Percentiles rank a stretch among this genome's conserved stretches.
phyloP scores from a whole-genome alignment of 805 yeast species.

The Candida germanica region DNA sequence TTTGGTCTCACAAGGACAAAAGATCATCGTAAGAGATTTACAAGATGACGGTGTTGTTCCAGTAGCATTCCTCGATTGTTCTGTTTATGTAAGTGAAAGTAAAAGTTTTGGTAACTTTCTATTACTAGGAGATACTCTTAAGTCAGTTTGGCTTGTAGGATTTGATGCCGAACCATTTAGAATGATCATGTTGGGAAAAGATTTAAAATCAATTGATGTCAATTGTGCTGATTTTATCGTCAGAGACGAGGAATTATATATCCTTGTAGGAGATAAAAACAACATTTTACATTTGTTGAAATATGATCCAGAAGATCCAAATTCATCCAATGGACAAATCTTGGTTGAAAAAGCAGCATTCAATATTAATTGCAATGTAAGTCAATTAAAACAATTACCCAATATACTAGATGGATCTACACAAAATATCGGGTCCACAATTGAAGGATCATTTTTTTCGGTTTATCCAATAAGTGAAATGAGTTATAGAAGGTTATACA shows the following conservation, averaged over 20 bases:
- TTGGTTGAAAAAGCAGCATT: slow-evolving; percentile 70
- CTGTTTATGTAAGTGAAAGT: slow-evolving; percentile 72
- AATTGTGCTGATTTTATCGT: slow-evolving; percentile 73
- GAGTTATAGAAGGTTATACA: slow-evolving; percentile 74
- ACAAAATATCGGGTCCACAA: slow-evolving; percentile 67
- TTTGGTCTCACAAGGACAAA: slow-evolving; percentile 83
- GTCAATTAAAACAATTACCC: slow-evolving; percentile 49
- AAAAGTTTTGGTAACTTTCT: slow-evolving; percentile 81
- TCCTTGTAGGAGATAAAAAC: slow-evolving; percentile 67
- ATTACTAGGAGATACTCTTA: slow-evolving; percentile 76
- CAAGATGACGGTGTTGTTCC: slow-evolving; percentile 89
- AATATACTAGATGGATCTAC: slow-evolving; percentile 38
- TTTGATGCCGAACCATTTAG: slow-evolving; percentile 95
- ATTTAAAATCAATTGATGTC: slow-evolving; percentile 59
- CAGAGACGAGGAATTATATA: slow-evolving; percentile 63
- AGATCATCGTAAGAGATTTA: slow-evolving; percentile 71
- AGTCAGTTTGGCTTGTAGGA: slow-evolving; percentile 77
- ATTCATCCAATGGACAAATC: slow-evolving; percentile 74
- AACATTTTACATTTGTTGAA: slow-evolving; percentile 68
- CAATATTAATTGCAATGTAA: slow-evolving; percentile 60
- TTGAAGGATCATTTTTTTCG: slow-evolving; percentile 76
- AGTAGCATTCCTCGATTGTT: slow-evolving; percentile 89
- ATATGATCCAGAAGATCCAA: slow-evolving; percentile 90
- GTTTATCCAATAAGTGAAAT: slow-evolving; percentile 74
- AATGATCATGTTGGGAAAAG: slow-evolving; percentile 75